Percentiles rank a stretch among this genome's conserved stretches.
These are phyloP conservation scores for Gastrodia elata DNA, from an alignment of 106 monocot species.

Conservation along the genomic window DNA sequence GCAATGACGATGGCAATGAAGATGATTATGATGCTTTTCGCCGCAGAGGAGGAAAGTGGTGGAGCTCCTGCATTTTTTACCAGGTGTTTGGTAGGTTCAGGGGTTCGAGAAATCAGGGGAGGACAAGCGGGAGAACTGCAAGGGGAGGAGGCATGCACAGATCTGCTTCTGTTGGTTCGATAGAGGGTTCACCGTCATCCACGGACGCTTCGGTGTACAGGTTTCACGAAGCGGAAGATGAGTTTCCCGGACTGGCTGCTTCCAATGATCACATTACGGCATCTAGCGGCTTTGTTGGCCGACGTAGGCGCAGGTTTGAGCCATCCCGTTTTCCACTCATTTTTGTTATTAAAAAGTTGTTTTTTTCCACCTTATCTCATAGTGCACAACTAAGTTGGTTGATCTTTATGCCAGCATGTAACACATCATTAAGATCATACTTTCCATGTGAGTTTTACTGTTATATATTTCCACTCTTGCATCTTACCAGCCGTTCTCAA, in stretches of 20 bases:
- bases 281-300: conserved; percentile 7
- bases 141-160: conserved; percentile 10
- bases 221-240: conserved; percentile 30
- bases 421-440: background rate
- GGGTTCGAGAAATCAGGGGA: conserved; percentile 32
- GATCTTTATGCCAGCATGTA: background rate
- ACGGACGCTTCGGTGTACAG: conserved; percentile 26
- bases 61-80: conserved; percentile 40
- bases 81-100: conserved; percentile 31
- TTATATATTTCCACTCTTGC: background rate
- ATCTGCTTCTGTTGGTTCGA: conserved; percentile 20
- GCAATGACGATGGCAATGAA: conserved; percentile 30
- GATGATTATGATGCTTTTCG: conserved; percentile 45
- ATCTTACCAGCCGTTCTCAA: background rate
- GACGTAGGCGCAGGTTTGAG: conserved; percentile 18
- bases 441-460: background rate
- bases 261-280: background rate
- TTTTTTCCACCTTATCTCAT: background rate
- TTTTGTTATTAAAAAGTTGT: background rate
- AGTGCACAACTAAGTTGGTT: background rate
- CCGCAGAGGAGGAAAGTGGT: conserved; percentile 31
- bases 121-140: conserved; percentile 18
- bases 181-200: conserved; percentile 19
- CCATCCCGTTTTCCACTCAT: background rate
- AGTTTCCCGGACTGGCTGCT: conserved; percentile 16